Evolutionary conservation across 2,329 filamentous ascomycete genomes (phyloP).

Genomic region (Coccinonectria pachysandricola): DNA sequence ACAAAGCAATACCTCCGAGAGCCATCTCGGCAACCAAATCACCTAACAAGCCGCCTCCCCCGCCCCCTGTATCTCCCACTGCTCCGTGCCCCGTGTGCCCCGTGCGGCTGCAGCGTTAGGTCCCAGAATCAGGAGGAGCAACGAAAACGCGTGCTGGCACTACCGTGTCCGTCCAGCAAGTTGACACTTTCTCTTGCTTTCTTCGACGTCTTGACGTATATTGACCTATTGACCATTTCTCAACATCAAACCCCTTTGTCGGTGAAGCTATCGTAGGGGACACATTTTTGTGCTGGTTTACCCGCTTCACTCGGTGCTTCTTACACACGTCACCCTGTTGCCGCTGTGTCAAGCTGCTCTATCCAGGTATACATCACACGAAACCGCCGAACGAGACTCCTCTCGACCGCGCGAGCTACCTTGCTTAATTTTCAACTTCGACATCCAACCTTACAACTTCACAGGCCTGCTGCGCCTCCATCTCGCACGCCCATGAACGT

Average conservation of each 20-base stretch:
- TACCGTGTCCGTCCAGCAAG: slow-evolving; percentile 16
- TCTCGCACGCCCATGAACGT: slow-evolving; percentile 20
- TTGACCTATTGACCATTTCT: too few relatives aligned
- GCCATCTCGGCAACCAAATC: background rate
- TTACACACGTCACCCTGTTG: too few relatives aligned
- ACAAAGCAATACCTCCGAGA: background rate
- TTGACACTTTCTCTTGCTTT: slow-evolving; percentile 2
- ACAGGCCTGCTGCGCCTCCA: slow-evolving; percentile 13
- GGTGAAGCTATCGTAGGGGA: too few relatives aligned
- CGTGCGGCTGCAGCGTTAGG: slow-evolving; percentile 14
- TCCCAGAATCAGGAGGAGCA: slow-evolving; percentile 22
- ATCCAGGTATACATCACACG: too few relatives aligned
- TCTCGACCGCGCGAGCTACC: too few relatives aligned
- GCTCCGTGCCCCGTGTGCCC: slow-evolving; percentile 13
- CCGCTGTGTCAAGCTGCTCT: too few relatives aligned
- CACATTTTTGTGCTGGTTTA: too few relatives aligned
- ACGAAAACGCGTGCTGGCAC: slow-evolving; percentile 24
- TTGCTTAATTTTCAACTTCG: background rate
- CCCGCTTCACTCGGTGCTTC: too few relatives aligned
- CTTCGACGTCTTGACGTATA: too few relatives aligned
- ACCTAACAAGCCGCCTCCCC: slow-evolving; percentile 11
- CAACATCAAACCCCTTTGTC: too few relatives aligned
- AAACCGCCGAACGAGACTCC: too few relatives aligned
- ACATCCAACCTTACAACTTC: slow-evolving; percentile 9
- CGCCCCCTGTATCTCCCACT: slow-evolving; percentile 14